Evolutionary conservation across 1,284 basidiomycete genomes (phyloP).

Genomic region (Albatrellus sp.): DNA sequence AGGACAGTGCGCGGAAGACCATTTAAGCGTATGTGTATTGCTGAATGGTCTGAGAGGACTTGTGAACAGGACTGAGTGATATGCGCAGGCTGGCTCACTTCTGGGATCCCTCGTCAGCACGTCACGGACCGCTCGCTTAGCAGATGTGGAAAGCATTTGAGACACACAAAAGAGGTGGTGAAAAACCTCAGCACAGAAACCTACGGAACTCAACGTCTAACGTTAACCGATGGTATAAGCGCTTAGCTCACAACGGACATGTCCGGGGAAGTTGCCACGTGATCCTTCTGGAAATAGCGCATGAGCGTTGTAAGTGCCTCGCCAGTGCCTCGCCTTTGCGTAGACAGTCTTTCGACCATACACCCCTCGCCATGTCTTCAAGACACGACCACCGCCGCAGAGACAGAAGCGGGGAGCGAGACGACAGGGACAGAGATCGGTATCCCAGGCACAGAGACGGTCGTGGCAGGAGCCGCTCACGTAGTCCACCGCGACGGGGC

Average conservation of each 20-base stretch:
- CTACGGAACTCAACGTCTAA: too few relatives aligned
- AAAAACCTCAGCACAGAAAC: too few relatives aligned
- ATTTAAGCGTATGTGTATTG: conserved; percentile 27
- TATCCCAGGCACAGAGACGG: conserved; percentile 28
- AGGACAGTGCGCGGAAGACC: conserved; percentile 39
- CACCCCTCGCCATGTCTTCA: conserved; percentile 29
- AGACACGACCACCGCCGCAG: conserved; percentile 43
- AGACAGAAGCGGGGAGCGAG: conserved; percentile 59
- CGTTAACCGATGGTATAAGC: too few relatives aligned
- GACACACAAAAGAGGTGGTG: too few relatives aligned
- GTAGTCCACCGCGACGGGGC: conserved; percentile 48
- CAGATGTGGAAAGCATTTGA: too few relatives aligned
- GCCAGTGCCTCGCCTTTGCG: too few relatives aligned
- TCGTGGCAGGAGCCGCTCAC: conserved; percentile 51
- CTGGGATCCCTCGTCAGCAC: too few relatives aligned
- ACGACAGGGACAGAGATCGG: conserved; percentile 17
- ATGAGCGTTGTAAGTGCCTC: too few relatives aligned
- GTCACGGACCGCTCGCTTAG: too few relatives aligned
- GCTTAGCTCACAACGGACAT: too few relatives aligned
- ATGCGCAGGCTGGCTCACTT: not conserved
- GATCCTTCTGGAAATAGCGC: too few relatives aligned
- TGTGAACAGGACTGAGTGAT: not conserved
- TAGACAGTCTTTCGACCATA: not conserved
- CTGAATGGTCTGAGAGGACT: conserved; percentile 2
- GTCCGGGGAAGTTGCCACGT: not conserved